A percentile compares a stretch with the other conserved stretches of the same genome.
Conservation (phyloP, 441 rosid species). For the Euphorbia celastroides region DNA sequence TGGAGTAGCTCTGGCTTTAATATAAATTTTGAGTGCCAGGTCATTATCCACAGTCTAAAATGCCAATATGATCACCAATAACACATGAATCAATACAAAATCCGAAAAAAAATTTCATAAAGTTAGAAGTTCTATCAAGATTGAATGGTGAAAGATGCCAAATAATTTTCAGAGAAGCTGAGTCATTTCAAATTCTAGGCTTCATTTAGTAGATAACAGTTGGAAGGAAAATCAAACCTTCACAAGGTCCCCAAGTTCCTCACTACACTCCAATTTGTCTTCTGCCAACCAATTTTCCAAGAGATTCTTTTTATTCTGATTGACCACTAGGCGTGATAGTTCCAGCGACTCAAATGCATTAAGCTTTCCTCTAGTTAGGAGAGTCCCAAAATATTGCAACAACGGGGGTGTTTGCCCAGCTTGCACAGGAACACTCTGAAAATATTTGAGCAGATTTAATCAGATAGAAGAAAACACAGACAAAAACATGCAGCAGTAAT, state of each 20-base stretch:
- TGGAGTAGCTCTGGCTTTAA: constrained; percentile 99
- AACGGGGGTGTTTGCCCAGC: constrained; percentile 98
- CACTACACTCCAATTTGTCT: constrained; percentile 98
- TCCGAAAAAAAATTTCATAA: not conserved
- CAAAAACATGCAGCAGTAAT: not conserved
- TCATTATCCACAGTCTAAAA: constrained; percentile 99
- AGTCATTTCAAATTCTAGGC: too few relatives aligned
- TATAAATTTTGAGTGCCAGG: constrained; percentile 92
- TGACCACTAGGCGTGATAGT: constrained; percentile 95
- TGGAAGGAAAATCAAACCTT: constrained; percentile 62
- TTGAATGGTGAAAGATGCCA: too few relatives aligned
- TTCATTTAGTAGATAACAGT: too few relatives aligned
- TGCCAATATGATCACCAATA: not conserved
- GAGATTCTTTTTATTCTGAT: constrained; percentile 97
- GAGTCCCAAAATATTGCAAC: constrained; percentile 98
- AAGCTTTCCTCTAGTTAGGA: constrained; percentile 93
- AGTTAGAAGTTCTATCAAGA: not conserved
- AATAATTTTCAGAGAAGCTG: not conserved
- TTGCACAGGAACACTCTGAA: constrained; percentile 99
- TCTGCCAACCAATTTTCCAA: constrained; percentile 99
- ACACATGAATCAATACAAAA: not conserved
- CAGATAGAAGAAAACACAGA: too few relatives aligned
- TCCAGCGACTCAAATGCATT: constrained; percentile 97
- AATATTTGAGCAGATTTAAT: constrained; percentile 11
- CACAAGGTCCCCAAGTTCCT: constrained; percentile 99